Percentiles rank a stretch among this genome's conserved stretches.
These are phyloP conservation scores for Xylaria sp. DNA, from an alignment of 2,329 filamentous ascomycete genomes.

Conservation along the genomic window DNA sequence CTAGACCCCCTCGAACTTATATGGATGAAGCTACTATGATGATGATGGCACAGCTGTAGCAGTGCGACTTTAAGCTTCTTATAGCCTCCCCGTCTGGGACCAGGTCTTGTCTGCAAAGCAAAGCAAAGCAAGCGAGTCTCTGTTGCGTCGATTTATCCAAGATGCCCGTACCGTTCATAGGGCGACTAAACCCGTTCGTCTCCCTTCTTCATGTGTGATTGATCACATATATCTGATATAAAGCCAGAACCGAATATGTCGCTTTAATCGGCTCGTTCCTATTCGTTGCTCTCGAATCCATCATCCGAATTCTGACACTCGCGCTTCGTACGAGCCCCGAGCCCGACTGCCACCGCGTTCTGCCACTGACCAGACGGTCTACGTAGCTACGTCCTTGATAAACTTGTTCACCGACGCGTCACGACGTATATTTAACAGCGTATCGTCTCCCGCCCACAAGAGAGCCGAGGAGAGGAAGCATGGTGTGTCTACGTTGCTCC, in stretches of 20 bases:
- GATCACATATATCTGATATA: conserved; percentile 31
- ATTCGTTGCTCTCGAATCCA: conserved; percentile 82
- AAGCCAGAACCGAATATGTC: conserved; percentile 80
- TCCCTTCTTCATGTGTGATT: not conserved
- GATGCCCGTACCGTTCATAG: conserved; percentile 56
- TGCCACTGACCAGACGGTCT: conserved; percentile 39
- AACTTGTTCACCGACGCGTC: conserved; percentile 85
- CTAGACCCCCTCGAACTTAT: conserved; percentile 12
- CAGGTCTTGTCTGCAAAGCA: conserved; percentile 12
- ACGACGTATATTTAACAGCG: conserved; percentile 81
- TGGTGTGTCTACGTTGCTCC: conserved; percentile 53
- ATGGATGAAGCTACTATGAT: conserved; percentile 28
- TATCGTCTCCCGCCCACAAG: conserved; percentile 76
- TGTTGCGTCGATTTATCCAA: conserved; percentile 37
- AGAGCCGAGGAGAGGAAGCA: conserved; percentile 75
- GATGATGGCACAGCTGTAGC: conserved; percentile 37
- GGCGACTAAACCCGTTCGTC: conserved; percentile 54
- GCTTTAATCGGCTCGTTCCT: conserved; percentile 86
- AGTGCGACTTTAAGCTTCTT: conserved; percentile 38
- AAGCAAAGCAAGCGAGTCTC: conserved; percentile 9
- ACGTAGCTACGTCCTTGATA: conserved; percentile 81
- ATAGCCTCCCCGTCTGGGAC: conserved; percentile 30
- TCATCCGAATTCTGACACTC: conserved; percentile 87
- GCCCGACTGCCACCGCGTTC: conserved; percentile 17
- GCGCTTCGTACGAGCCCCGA: conserved; percentile 75